Percentiles rank a stretch among this genome's conserved stretches.
These are phyloP conservation scores for Mycena indigotica DNA, from an alignment of 768 basidiomycete species.

Conservation along the genomic window DNA sequence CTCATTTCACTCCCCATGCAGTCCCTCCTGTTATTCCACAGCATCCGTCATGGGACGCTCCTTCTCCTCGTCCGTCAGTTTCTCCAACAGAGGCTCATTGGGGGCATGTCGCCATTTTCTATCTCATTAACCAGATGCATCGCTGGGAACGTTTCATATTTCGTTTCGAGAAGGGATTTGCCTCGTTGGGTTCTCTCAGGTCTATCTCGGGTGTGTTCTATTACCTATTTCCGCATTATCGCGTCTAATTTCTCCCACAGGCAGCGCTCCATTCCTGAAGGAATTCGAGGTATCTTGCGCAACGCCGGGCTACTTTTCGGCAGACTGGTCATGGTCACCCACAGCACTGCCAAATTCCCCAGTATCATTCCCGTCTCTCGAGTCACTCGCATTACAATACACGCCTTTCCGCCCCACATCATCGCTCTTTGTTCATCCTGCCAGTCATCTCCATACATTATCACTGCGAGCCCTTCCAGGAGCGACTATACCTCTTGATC, in stretches of 20 bases:
- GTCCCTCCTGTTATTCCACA: slow-evolving; percentile 52
- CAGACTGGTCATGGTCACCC: slow-evolving; percentile 79
- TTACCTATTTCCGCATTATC: slow-evolving; percentile 7
- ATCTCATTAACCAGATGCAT: slow-evolving; percentile 78
- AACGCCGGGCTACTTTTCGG: slow-evolving; percentile 57
- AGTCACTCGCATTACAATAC: slow-evolving; percentile 65
- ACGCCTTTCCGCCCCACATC: slow-evolving; percentile 80
- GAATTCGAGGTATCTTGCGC: slow-evolving; percentile 80
- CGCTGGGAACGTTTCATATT: slow-evolving; percentile 84
- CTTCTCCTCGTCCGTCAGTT: slow-evolving; percentile 29
- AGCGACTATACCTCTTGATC: slow-evolving; percentile 64
- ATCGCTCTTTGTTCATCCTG: slow-evolving; percentile 55
- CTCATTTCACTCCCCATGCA: slow-evolving; percentile 38
- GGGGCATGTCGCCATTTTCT: slow-evolving; percentile 81
- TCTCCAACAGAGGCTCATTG: slow-evolving; percentile 63
- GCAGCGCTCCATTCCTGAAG: slow-evolving; percentile 68
- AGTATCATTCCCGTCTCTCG: slow-evolving; percentile 48
- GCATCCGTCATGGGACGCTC: slow-evolving; percentile 37
- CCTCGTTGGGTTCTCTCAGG: slow-evolving; percentile 72
- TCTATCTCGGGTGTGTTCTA: slow-evolving; percentile 62
- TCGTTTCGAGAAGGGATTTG: slow-evolving; percentile 75
- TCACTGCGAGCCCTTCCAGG: slow-evolving; percentile 68
- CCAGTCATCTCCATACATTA: slow-evolving; percentile 54
- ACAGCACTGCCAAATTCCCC: slow-evolving; percentile 23
- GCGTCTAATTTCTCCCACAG: slow-evolving; percentile 36